Percentiles rank a stretch among this genome's conserved stretches.
Evolutionary conservation across 2,329 filamentous ascomycete species (phyloP).

Genomic region (Botrytis hyacinthi): DNA sequence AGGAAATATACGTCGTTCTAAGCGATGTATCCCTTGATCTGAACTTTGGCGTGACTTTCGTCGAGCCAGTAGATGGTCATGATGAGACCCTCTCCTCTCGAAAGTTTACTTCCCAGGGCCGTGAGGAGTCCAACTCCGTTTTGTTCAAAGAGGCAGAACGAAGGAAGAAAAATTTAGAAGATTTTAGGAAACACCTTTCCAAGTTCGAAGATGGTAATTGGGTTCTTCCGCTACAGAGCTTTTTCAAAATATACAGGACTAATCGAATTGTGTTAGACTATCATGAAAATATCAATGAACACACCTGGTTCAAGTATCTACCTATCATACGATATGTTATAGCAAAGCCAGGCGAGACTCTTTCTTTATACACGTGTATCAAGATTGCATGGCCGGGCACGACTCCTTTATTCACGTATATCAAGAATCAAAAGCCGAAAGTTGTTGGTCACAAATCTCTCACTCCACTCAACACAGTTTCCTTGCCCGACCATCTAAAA

Average conservation of each 20-base stretch:
- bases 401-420: neutral
- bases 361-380: neutral
- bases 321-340: slow-evolving; percentile 5
- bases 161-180: neutral
- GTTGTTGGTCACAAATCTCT: neutral
- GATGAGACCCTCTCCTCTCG: neutral
- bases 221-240: neutral
- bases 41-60: neutral
- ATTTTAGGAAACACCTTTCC: neutral
- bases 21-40: neutral
- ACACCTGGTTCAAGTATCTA: neutral
- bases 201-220: neutral
- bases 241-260: neutral
- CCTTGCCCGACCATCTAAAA: neutral
- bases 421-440: neutral
- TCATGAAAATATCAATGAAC: neutral
- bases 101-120: neutral
- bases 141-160: neutral
- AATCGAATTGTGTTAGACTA: neutral
- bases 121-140: neutral
- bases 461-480: neutral
- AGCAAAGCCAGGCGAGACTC: neutral
- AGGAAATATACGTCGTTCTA: slow-evolving; percentile 8
- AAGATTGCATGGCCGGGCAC: too few species aligned
- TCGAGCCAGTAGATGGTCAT: neutral